Evolutionary conservation across 2,329 filamentous ascomycete species (phyloP).

Genomic region (Zopfia rhizophila): DNA sequence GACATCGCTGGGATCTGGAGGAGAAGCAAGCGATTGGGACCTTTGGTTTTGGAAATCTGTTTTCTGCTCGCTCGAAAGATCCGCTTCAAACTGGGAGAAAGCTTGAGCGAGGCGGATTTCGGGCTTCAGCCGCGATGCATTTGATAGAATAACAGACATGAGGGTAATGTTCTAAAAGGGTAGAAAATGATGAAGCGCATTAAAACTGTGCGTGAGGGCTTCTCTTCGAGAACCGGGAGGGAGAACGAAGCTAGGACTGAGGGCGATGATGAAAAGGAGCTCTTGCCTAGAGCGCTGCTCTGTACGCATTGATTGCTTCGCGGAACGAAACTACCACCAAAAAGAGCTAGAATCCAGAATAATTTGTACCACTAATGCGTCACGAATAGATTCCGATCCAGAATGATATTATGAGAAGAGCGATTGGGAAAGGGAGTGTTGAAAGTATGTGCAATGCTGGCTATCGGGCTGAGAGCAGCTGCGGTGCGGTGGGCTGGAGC

Average conservation of each 20-base stretch:
- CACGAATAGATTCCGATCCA: slow-evolving; percentile 2
- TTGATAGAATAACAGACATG: slow-evolving; percentile 20
- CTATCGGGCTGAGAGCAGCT: slow-evolving; percentile 17
- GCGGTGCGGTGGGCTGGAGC: slow-evolving; percentile 10
- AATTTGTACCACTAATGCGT: slow-evolving; percentile 7
- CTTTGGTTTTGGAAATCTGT: slow-evolving; percentile 34
- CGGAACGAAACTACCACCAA: slow-evolving; percentile 7
- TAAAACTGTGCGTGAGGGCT: no score
- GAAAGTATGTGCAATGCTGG: no score
- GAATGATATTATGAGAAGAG: slow-evolving; percentile 4
- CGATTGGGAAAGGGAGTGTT: slow-evolving; percentile 5
- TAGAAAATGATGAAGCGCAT: slow-evolving; percentile 50
- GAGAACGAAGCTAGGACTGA: no score
- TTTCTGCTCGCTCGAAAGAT: slow-evolving; percentile 51
- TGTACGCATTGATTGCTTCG: slow-evolving; percentile 3
- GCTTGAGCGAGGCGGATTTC: slow-evolving; percentile 55
- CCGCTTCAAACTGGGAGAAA: slow-evolving; percentile 53
- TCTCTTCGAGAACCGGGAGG: no score
- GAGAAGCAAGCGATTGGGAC: slow-evolving; percentile 21
- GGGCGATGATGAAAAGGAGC: no score
- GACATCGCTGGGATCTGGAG: slow-evolving; percentile 49
- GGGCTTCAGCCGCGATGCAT: slow-evolving; percentile 40
- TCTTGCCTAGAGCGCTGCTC: no score
- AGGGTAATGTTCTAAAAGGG: no score
- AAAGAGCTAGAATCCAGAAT: slow-evolving; percentile 4